Percentiles rank a stretch among this genome's conserved stretches.
Conservation (phyloP, 495 filamentous ascomycete species). For the Bacidia gigantensis region DNA sequence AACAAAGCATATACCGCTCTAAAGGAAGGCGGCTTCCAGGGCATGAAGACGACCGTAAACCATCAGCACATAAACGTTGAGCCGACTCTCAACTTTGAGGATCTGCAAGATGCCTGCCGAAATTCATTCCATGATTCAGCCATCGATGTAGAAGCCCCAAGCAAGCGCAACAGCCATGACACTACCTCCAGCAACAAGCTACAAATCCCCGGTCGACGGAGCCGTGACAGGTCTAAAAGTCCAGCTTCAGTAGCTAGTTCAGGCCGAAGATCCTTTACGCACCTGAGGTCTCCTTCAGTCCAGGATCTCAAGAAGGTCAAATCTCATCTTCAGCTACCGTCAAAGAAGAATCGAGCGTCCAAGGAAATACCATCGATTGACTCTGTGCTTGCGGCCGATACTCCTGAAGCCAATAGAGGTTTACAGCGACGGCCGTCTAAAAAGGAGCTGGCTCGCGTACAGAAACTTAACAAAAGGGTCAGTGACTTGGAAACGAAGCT, state of each 20-base stretch:
- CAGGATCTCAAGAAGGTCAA: constrained; percentile 26
- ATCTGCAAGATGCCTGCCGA: constrained; percentile 1
- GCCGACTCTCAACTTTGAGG: constrained; percentile 10
- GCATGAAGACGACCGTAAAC: constrained; percentile 18
- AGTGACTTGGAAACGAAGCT: constrained; percentile 54
- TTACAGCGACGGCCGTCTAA: constrained; percentile 33
- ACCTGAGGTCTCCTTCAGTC: constrained; percentile 20
- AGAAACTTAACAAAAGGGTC: constrained; percentile 48
- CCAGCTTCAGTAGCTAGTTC: constrained; percentile 10
- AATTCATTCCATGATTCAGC: constrained; percentile 19
- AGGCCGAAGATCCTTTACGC: constrained; percentile 11
- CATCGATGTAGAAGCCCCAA: constrained; percentile 17
- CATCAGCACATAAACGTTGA: neutral
- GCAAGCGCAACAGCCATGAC: constrained; percentile 4
- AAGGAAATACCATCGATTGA: constrained; percentile 9
- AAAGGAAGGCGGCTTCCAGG: constrained; percentile 44
- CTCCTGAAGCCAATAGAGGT: neutral
- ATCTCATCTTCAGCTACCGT: constrained; percentile 24
- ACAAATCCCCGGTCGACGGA: constrained; percentile 5
- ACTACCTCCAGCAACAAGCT: constrained; percentile 6
- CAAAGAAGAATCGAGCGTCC: constrained; percentile 19
- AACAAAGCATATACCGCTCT: constrained; percentile 46
- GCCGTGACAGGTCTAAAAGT: constrained; percentile 4
- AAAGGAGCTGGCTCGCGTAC: constrained; percentile 47
- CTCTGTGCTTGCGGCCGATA: constrained; percentile 10